Conservation (phyloP, 768 basidiomycete genomes). For the Dacryopinax spathularia region DNA sequence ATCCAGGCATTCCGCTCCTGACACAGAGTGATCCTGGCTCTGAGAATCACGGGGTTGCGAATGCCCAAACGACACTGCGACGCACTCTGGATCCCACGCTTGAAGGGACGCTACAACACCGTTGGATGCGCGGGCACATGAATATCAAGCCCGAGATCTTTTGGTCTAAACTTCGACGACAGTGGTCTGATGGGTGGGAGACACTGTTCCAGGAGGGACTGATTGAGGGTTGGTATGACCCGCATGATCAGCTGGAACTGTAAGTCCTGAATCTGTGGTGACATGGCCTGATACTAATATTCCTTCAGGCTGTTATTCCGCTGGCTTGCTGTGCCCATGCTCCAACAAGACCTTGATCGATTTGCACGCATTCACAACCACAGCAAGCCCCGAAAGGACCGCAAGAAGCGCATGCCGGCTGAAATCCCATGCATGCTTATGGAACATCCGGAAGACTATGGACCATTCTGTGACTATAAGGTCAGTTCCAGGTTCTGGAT, state of each 20-base stretch:
- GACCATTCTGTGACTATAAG: slow-evolving; percentile 23
- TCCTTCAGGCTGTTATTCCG: slow-evolving; percentile 27
- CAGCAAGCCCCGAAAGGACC: slow-evolving; percentile 17
- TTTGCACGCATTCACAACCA: slow-evolving; percentile 19
- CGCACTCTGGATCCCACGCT: slow-evolving; percentile 31
- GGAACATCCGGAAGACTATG: slow-evolving; percentile 20
- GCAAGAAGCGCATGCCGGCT: slow-evolving; percentile 29
- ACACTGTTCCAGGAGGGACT: slow-evolving; percentile 24
- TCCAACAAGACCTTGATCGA: slow-evolving; percentile 28
- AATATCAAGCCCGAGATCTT: slow-evolving; percentile 33
- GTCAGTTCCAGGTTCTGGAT: slow-evolving; percentile 12
- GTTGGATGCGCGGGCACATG: slow-evolving; percentile 24
- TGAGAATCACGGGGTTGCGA: slow-evolving; percentile 35
- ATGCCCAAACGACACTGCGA: slow-evolving; percentile 29
- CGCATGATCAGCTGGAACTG: background rate
- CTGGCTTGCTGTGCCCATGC: slow-evolving; percentile 30
- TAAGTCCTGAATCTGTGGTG: background rate
- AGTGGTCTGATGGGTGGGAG: slow-evolving; percentile 29
- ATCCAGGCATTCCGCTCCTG: slow-evolving; percentile 23
- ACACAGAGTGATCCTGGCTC: slow-evolving; percentile 34
- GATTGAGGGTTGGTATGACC: slow-evolving; percentile 11
- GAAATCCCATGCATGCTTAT: slow-evolving; percentile 28
- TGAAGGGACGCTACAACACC: slow-evolving; percentile 28
- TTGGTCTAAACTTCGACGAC: slow-evolving; percentile 24
- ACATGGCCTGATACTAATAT: background rate